Percentiles rank a stretch among this genome's conserved stretches.
Evolutionary conservation across 805 yeast genomes (phyloP).

Genomic region (Yarrowia bubula): DNA sequence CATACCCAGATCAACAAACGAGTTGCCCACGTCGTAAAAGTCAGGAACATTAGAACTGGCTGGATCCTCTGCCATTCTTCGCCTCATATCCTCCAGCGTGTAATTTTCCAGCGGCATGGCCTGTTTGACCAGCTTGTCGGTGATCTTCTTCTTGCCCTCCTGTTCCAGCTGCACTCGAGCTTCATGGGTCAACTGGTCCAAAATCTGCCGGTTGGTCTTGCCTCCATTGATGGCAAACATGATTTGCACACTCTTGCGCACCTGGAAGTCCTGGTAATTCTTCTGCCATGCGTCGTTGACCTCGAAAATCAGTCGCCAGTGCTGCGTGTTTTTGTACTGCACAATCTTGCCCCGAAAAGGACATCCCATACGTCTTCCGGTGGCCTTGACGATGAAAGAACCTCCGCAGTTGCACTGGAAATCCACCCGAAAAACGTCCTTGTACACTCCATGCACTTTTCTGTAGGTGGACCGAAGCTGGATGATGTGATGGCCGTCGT

Average conservation of each 20-base stretch:
- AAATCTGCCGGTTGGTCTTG: slow-evolving; percentile 20
- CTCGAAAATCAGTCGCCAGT: slow-evolving; percentile 24
- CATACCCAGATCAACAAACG: slow-evolving; percentile 18
- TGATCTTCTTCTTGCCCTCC: slow-evolving; percentile 22
- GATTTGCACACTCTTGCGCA: slow-evolving; percentile 4
- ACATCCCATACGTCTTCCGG: slow-evolving; percentile 16
- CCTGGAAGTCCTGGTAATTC: slow-evolving; percentile 24
- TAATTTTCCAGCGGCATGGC: slow-evolving; percentile 25
- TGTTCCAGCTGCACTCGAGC: slow-evolving; percentile 7
- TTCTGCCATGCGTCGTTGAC: slow-evolving; percentile 24
- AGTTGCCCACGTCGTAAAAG: slow-evolving; percentile 14
- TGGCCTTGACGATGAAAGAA: slow-evolving; percentile 15
- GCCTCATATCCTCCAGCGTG: slow-evolving; percentile 21
- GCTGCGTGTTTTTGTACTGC: slow-evolving; percentile 23
- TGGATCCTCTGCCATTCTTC: slow-evolving; percentile 10
- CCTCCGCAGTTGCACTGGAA: slow-evolving; percentile 27
- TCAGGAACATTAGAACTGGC: not conserved
- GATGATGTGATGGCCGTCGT: slow-evolving; percentile 23
- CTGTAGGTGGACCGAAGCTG: slow-evolving; percentile 25
- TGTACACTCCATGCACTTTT: slow-evolving; percentile 25
- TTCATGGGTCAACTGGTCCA: slow-evolving; percentile 12
- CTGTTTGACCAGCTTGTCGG: slow-evolving; percentile 24
- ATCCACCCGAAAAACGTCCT: slow-evolving; percentile 26
- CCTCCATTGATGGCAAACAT: slow-evolving; percentile 23
- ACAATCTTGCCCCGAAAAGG: slow-evolving; percentile 23